Evolutionary conservation across 768 basidiomycete species (phyloP).

Genomic region (Mycena venus): DNA sequence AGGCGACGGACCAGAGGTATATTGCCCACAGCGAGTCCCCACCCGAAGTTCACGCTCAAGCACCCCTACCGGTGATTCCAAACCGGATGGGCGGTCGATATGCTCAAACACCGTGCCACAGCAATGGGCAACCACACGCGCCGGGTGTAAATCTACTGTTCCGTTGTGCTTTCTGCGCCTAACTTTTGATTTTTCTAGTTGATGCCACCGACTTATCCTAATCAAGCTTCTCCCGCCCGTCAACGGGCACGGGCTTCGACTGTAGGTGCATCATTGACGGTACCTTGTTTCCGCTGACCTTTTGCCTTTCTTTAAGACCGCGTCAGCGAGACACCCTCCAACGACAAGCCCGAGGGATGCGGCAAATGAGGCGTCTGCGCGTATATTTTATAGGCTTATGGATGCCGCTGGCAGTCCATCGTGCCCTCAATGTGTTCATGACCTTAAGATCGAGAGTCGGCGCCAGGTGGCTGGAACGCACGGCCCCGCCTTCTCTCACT

Average conservation of each 20-base stretch:
- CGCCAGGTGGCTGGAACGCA: constrained; percentile 20
- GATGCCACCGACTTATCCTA: constrained; percentile 10
- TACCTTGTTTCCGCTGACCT: background rate
- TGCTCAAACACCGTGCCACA: constrained; percentile 32
- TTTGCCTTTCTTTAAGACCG: background rate
- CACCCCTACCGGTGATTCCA: constrained; percentile 16
- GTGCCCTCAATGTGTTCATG: constrained; percentile 26
- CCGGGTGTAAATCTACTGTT: constrained; percentile 21
- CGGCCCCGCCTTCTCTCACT: constrained; percentile 23
- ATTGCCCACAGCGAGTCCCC: background rate
- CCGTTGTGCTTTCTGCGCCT: background rate
- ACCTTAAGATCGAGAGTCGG: constrained; percentile 27
- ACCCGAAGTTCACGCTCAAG: background rate
- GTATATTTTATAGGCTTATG: constrained; percentile 21
- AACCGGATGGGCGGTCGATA: constrained; percentile 33
- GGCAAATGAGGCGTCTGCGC: background rate
- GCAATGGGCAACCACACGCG: constrained; percentile 33
- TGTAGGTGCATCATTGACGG: background rate
- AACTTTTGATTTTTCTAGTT: background rate
- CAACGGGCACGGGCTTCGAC: background rate
- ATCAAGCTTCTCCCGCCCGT: background rate
- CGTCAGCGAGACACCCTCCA: background rate
- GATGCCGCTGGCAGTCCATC: background rate
- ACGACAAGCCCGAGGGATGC: background rate
- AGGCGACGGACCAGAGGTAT: constrained; percentile 3